Conservation (phyloP, 2,329 filamentous ascomycete species). For the Waltergamsia citrina region DNA sequence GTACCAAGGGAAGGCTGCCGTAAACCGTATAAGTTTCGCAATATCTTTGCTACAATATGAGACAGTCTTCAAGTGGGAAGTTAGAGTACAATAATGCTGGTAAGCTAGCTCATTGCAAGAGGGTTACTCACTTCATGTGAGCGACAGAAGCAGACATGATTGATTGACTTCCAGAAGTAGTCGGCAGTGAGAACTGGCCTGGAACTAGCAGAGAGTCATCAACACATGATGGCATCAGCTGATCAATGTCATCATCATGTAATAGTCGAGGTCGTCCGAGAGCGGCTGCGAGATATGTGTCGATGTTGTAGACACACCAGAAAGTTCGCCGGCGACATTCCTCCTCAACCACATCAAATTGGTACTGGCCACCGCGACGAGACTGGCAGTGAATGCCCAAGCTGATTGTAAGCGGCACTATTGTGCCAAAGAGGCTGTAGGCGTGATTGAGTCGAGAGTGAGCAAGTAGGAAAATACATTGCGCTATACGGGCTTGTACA, state of each 20-base stretch:
- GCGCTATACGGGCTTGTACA: conserved; percentile 29
- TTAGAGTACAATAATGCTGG: too few species aligned
- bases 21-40: conserved; percentile 24
- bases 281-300: conserved; percentile 54
- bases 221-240: conserved; percentile 43
- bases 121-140: too few species aligned
- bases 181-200: too few species aligned
- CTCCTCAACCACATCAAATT: conserved; percentile 22
- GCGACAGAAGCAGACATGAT: conserved; percentile 17
- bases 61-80: conserved; percentile 12
- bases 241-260: conserved; percentile 57
- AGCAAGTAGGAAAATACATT: conserved; percentile 33
- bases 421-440: conserved; percentile 35
- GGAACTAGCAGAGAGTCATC: conserved; percentile 28
- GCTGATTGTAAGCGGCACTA: conserved; percentile 24
- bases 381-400: conserved; percentile 32
- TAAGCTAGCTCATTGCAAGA: too few species aligned
- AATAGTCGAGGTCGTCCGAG: conserved; percentile 52
- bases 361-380: too few species aligned
- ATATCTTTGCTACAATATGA: conserved; percentile 20
- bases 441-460: conserved; percentile 37
- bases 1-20: conserved; percentile 14
- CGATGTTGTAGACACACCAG: conserved; percentile 55
- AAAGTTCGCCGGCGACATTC: conserved; percentile 40
- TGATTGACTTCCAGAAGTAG: too few species aligned